These are phyloP conservation scores for Chenopodium formosanum DNA, from an alignment of 148 eudicot genomes.

Conservation along the genomic window DNA sequence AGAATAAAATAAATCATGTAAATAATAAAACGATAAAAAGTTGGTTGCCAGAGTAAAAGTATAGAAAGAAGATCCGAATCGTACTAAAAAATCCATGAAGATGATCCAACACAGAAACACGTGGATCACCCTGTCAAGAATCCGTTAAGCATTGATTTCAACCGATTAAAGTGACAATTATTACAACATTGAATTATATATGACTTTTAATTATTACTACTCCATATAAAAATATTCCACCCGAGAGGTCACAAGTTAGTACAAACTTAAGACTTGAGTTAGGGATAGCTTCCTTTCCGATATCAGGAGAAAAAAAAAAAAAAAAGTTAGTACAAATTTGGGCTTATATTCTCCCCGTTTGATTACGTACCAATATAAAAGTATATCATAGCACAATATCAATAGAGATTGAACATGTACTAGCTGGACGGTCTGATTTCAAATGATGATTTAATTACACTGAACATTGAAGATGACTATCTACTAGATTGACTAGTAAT, in stretches of 20 bases:
- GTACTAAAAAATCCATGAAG: conserved; percentile 18
- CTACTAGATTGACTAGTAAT: too few relatives aligned
- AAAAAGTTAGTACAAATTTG: too few relatives aligned
- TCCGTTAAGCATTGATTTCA: conserved; percentile 18
- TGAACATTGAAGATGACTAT: too few relatives aligned
- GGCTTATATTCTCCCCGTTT: too few relatives aligned
- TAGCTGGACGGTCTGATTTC: too few relatives aligned
- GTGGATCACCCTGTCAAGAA: conserved; percentile 23
- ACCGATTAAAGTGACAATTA: conserved; percentile 8
- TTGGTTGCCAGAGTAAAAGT: conserved; percentile 12
- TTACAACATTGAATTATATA: conserved; percentile 8
- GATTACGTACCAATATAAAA: too few relatives aligned
- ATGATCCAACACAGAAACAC: conserved; percentile 11
- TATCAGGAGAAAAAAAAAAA: fast-evolving
- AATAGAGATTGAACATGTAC: too few relatives aligned
- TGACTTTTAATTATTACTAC: neutral
- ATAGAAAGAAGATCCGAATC: conserved; percentile 2
- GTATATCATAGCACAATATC: too few relatives aligned
- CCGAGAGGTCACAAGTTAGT: neutral
- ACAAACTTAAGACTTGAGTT: too few relatives aligned
- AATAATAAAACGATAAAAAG: neutral
- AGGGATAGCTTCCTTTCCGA: too few relatives aligned
- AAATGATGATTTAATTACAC: too few relatives aligned
- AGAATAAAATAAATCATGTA: neutral
- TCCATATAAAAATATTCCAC: too few relatives aligned